Percentiles rank a stretch among this genome's conserved stretches.
phyloP scores from a whole-genome alignment of 208 protist genomes.

The Trichomonas tenax region DNA sequence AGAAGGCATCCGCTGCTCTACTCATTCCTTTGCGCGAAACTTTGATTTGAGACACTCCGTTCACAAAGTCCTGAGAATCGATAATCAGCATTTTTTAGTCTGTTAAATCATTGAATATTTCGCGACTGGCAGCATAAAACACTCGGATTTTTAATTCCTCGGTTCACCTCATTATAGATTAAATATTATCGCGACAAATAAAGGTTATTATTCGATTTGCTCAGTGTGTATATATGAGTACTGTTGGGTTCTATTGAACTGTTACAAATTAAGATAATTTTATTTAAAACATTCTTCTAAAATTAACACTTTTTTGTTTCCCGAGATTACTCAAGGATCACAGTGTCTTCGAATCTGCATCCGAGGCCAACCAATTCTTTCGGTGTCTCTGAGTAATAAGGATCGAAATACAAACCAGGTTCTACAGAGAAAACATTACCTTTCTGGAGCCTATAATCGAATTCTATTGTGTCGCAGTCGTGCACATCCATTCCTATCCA shows the following conservation, averaged over 20 bases:
- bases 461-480: neutral
- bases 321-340: slow-evolving; percentile 13
- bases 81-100: no score
- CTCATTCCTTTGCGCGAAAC: neutral
- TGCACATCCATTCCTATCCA: slow-evolving; percentile 12
- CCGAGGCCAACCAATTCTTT: neutral
- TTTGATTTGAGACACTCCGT: neutral
- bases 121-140: no score
- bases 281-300: no score
- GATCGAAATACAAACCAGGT: neutral
- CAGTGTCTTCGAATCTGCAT: neutral
- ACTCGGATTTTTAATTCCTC: no score
- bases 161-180: no score
- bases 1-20: neutral
- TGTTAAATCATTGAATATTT: no score
- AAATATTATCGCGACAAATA: no score
- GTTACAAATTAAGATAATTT: no score
- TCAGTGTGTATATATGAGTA: no score
- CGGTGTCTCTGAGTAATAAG: neutral
- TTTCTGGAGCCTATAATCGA: neutral
- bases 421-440: neutral
- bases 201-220: no score
- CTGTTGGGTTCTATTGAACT: no score
- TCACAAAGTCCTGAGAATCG: neutral
- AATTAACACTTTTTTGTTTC: no score